Base-by-base conservation (phyloP, 2,329 filamentous ascomycete genomes). In the Pestalotiopsis fici region DNA sequence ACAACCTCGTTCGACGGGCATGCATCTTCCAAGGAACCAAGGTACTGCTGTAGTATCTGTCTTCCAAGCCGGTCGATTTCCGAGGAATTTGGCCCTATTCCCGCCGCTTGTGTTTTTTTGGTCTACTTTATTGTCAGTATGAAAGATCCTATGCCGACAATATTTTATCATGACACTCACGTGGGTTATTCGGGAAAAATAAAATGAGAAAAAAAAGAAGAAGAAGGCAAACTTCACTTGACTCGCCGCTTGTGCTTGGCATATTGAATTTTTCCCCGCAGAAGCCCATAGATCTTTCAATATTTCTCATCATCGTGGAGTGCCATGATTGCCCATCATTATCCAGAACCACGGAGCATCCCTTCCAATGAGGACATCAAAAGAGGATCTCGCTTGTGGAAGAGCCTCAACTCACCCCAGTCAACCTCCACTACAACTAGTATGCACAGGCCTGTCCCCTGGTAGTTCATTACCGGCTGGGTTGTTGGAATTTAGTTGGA, bases 331-430 rank as follows among this genome's bases (percentile, higher is more conserved):
- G 55, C 23, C 21, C 27, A 57, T 57, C 23, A 7, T 57, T 27
- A 12, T 57, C 55, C 55, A 31, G 55, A 57, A 23, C 55, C 18
- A 21, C 43, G 43, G 43, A 50, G 43, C 43, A 50, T 50, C 43
- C 43, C 43, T 50, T 50, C 43, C 43, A 50, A 21, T 50, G 43
- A n/a, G 43, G 43, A 50, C 43, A 35, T 11, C 31, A 35, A 35
- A 7, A 50, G n/a, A 50, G 9, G 27, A 57, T 57, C 23, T 57
- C 55, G 55, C 55, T 57, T 57, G 55, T 57, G 55, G 15, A 57
- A 57, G 55, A 57, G 27, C 55, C 55, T 57, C 55, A n/a, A 57
- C 55, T 31, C 23, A 57, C 55, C 55, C 55, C 55, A 57, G 55
- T 28, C 4, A 7, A 25, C 43, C 43, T 50, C 43, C 43, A n/a